These are phyloP conservation scores for Corniculantispora saksenae DNA, from an alignment of 2,329 filamentous ascomycete genomes.

Conservation along the genomic window DNA sequence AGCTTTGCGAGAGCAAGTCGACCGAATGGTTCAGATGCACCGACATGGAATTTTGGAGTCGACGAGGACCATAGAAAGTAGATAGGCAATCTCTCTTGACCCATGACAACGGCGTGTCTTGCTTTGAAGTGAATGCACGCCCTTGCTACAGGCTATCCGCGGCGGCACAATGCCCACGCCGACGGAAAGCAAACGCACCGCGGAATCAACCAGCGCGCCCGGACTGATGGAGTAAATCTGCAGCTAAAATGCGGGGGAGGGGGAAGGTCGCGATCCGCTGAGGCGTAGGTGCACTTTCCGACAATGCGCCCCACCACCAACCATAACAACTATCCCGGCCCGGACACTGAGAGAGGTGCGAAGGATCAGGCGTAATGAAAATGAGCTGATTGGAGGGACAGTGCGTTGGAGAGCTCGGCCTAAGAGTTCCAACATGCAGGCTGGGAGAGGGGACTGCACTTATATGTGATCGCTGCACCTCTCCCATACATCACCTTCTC, in stretches of 20 bases:
- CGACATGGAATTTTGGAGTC: constrained; percentile 57
- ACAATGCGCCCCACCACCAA: background rate
- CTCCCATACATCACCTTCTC: background rate
- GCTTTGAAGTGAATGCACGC: too few species aligned
- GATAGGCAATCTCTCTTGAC: background rate
- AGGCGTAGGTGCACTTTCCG: constrained; percentile 11
- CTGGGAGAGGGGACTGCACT: background rate
- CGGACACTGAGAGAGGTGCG: background rate
- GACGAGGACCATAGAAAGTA: constrained; percentile 33
- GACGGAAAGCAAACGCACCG: background rate
- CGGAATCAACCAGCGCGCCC: background rate
- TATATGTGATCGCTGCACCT: background rate
- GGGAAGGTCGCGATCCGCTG: background rate
- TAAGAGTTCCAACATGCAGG: background rate
- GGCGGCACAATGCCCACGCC: background rate
- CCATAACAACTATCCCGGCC: background rate
- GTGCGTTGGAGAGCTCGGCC: background rate
- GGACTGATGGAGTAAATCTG: background rate
- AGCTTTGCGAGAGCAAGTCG: constrained; percentile 46
- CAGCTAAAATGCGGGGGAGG: constrained; percentile 6
- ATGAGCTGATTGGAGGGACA: constrained; percentile 12
- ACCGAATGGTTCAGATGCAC: constrained; percentile 58
- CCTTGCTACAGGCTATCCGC: background rate
- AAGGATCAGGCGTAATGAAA: background rate
- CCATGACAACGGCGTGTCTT: too few species aligned